Evolutionary conservation across 306 rosid genomes (phyloP).

Genomic region (Lathyrus oleraceus): DNA sequence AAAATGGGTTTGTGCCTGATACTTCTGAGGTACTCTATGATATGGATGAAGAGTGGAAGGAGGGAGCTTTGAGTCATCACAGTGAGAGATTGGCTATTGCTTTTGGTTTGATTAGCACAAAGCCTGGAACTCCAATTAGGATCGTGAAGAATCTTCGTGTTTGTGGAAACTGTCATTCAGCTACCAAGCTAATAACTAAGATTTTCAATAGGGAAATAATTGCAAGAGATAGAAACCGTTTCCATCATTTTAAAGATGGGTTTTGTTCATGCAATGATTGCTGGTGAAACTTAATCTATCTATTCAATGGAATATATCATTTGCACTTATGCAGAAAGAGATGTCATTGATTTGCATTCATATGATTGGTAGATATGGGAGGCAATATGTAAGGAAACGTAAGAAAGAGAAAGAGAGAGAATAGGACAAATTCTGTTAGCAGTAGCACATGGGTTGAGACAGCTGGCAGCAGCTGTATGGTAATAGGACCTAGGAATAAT

Average conservation of each 20-base stretch:
- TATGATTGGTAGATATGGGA: not conserved
- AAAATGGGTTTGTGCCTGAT: slow-evolving; percentile 63
- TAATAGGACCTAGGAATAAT: too few relatives aligned
- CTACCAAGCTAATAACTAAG: slow-evolving; percentile 77
- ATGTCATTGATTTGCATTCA: slow-evolving; percentile 36
- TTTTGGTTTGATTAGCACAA: slow-evolving; percentile 79
- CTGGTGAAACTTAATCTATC: slow-evolving; percentile 47
- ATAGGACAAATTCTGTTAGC: too few relatives aligned
- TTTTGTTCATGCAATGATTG: slow-evolving; percentile 74
- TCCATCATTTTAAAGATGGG: slow-evolving; percentile 84
- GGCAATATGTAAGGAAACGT: too few relatives aligned
- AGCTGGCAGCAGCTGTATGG: too few relatives aligned
- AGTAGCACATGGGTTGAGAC: too few relatives aligned
- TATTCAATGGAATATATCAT: slow-evolving; percentile 1
- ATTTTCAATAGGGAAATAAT: slow-evolving; percentile 75
- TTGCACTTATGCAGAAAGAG: slow-evolving; percentile 26
- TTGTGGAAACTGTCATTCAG: slow-evolving; percentile 78
- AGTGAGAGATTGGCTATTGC: slow-evolving; percentile 88
- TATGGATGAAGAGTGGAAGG: slow-evolving; percentile 84
- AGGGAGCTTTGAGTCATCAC: slow-evolving; percentile 80
- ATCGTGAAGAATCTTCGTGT: slow-evolving; percentile 89
- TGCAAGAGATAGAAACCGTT: slow-evolving; percentile 83
- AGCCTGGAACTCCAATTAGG: slow-evolving; percentile 69
- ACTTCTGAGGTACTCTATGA: slow-evolving; percentile 82
- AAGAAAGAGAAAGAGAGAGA: too few relatives aligned